These are phyloP conservation scores for Phalaenopsis equestris DNA, from an alignment of 106 monocot genomes.

Conservation along the genomic window DNA sequence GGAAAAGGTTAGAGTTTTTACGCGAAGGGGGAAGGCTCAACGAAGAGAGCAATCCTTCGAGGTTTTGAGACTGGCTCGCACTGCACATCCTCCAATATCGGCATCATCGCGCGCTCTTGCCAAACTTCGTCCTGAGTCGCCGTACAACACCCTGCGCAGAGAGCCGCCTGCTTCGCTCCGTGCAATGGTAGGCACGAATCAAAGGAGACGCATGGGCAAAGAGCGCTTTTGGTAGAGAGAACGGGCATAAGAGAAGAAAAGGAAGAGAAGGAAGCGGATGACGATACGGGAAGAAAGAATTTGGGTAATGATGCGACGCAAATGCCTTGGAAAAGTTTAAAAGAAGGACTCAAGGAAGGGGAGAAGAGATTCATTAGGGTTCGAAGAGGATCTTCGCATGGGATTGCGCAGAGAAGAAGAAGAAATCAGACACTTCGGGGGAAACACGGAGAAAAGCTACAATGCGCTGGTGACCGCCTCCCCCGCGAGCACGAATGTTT, in stretches of 20 bases:
- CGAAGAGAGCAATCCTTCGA: conserved; percentile 40
- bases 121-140: neutral
- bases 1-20: conserved; percentile 7
- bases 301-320: neutral
- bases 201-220: neutral
- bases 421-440: no score
- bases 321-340: neutral
- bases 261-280: neutral
- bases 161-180: neutral
- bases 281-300: neutral
- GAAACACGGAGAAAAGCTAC: no score
- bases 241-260: neutral
- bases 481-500: no score
- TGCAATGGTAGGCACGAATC: no score
- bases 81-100: conserved; percentile 9
- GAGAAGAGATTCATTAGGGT: neutral
- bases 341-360: neutral
- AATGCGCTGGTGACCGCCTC: no score
- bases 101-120: conserved; percentile 1
- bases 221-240: neutral
- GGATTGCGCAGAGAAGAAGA: no score
- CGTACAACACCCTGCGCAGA: neutral
- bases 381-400: neutral
- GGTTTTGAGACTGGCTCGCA: conserved; percentile 9
- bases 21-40: conserved; percentile 57